Evolutionary conservation across 192 early-diverging fungal genomes (phyloP), one percentile per base, ranked within the genome.

Genomic region (Coemansia sp.): DNA sequence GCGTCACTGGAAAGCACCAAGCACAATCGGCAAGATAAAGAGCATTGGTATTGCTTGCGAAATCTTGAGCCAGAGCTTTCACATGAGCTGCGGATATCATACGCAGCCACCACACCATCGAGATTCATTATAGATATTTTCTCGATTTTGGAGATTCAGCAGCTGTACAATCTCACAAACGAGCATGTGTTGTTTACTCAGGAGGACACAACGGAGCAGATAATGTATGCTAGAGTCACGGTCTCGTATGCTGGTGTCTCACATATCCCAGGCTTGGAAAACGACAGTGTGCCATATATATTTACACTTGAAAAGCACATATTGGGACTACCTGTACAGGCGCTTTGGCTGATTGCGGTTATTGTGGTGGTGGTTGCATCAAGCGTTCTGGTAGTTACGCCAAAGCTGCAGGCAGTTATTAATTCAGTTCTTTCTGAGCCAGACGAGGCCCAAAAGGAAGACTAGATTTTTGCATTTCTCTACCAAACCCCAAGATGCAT

Each of bases 11-110:
- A 71, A 41, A 80, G 59, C 71, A 62, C 57, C 3, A 62, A 65
- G 1, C 17, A 50, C 2, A 51, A 51, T 16, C 17, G 1, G 11
- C 8, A 9, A 5, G 60, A 68, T 22, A 68, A 64, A 51, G 72
- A 59, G 47, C 48, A 59, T 6, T 81, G 78, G 78, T 81, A 75
- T 39, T 38, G 37, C 8, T 55, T 81, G 31, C 29, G 41, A 22
- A 31, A 60, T 37, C 62, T 75, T 12, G 31, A 49, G 1, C 27
- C 43, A 6, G 64, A 43, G 0, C 41, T 27, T 7, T 72, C 68
- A 7, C 74, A 80, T 11, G 77, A 80, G 56, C 27, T 80, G 25
- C 77, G 77, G n/a, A 52, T 80, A 35, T 80, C 77, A 22, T 71
- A 80, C 37, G 72, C 77, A 3, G 77, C 77, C 16, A 68, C 72